Evolutionary conservation across 805 yeast species (phyloP), one percentile per base, ranked within the genome.

Genomic region (Ogataea nitratoaversa): DNA sequence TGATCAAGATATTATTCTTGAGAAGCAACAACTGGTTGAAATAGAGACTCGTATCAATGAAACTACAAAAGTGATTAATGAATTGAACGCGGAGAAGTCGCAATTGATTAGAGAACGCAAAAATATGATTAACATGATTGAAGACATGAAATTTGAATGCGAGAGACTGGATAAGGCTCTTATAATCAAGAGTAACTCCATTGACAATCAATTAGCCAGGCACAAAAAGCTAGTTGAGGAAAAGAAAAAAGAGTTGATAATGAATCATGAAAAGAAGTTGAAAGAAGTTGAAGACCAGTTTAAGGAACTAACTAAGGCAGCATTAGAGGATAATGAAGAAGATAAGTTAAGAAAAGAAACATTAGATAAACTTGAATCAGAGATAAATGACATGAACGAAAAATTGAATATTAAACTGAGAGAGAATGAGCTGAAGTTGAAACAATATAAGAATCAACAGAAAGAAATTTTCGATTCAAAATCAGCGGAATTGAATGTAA

Each of bases 171-270:
- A 48, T 41, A 49, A 43, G 25, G 40, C 46, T 13, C 38, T 54
- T 28, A 25, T 47, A 35, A 37, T 52, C 19, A 44, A 49, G 46
- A 32, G 49, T 40, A 43, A 33, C 14, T 34, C 45, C 3, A 41
- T 46, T 18, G 49, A 48, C 9, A 47, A 38, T 32, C 57, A 53
- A 42, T 60, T 68, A 7, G 52, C 53, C n/a, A 55, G 50, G 17
- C 50, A 50, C 32, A 27, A 31, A 19, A 37, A 31, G 43, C 34
- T 66, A 57, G 24, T 49, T 49, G 42, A 63, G 52, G 22, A 53
- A 57, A 50, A 52, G 65, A 60, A 65, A 63, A 52, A 59, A 53
- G 62, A 62, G 50, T 41, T 49, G 19, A 41, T 47, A 2, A 41
- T 43, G 5, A 32, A 42, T 2, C 48, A 44, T 31, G 44, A 42